Conservation (phyloP, 1,284 basidiomycete genomes). For the Cutaneotrichosporon sp. region DNA sequence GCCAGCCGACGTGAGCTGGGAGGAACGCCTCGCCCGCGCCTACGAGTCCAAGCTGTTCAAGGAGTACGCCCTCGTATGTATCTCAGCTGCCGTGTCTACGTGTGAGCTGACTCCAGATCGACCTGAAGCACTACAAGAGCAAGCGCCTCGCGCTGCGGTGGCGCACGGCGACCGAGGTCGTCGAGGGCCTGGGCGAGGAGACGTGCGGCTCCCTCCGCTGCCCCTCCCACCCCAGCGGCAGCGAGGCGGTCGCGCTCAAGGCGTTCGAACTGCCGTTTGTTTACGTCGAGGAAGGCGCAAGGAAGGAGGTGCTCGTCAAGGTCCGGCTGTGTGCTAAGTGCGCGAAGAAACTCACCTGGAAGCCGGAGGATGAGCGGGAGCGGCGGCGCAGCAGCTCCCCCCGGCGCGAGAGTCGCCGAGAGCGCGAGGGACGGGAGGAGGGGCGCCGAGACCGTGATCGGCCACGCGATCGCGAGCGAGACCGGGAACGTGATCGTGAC, state of each 20-base stretch:
- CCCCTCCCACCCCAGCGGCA: slow-evolving; percentile 59
- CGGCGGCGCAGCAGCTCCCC: background rate
- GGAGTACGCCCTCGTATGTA: slow-evolving; percentile 73
- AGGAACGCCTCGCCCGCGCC: slow-evolving; percentile 77
- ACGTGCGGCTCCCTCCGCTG: slow-evolving; percentile 88
- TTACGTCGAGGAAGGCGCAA: slow-evolving; percentile 74
- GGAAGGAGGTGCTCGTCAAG: slow-evolving; percentile 81
- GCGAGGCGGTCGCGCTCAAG: slow-evolving; percentile 54
- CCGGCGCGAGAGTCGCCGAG: background rate
- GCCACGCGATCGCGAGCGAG: too few relatives aligned
- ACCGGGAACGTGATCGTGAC: background rate
- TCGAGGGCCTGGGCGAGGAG: slow-evolving; percentile 76
- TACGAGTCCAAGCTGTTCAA: slow-evolving; percentile 85
- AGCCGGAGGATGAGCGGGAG: slow-evolving; percentile 53
- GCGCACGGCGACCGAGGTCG: slow-evolving; percentile 85
- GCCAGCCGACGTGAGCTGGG: slow-evolving; percentile 60
- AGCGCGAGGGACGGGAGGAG: background rate
- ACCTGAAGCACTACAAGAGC: slow-evolving; percentile 90
- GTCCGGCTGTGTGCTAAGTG: slow-evolving; percentile 78
- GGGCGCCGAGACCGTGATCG: background rate
- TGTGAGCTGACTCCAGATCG: slow-evolving; percentile 60
- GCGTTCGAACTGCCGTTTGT: slow-evolving; percentile 84
- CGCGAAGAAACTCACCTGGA: slow-evolving; percentile 80
- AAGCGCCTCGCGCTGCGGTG: slow-evolving; percentile 89
- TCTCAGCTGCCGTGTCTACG: too few relatives aligned